Conservation (phyloP, 495 filamentous ascomycete species). For the Neurospora sublineolata region DNA sequence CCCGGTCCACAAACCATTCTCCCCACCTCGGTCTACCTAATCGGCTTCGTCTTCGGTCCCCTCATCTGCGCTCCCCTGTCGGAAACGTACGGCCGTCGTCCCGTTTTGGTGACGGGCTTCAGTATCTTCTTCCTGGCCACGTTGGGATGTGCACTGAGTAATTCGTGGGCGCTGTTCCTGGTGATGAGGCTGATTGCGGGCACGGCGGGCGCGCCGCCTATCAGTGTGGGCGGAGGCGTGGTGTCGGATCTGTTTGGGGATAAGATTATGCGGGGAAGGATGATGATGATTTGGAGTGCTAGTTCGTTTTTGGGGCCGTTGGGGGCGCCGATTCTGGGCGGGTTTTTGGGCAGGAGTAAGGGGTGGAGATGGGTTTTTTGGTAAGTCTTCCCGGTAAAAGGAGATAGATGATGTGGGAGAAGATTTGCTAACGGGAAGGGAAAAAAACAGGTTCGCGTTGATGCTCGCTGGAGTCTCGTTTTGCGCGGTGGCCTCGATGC, state of each 20-base stretch:
- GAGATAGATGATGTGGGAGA: too few species aligned
- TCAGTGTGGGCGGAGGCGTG: slow-evolving; percentile 71
- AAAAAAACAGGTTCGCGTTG: slow-evolving; percentile 17
- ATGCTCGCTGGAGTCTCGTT: slow-evolving; percentile 32
- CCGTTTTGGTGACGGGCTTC: slow-evolving; percentile 60
- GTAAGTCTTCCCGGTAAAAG: too few species aligned
- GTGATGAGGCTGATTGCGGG: slow-evolving; percentile 37
- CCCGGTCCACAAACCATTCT: slow-evolving; percentile 15
- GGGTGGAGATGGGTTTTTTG: slow-evolving; percentile 48
- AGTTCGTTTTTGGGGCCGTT: slow-evolving; percentile 30
- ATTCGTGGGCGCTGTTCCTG: slow-evolving; percentile 27
- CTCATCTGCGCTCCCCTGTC: slow-evolving; percentile 35
- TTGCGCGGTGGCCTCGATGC: slow-evolving; percentile 18
- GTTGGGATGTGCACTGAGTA: slow-evolving; percentile 63
- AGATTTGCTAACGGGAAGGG: neutral
- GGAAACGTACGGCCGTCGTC: slow-evolving; percentile 65
- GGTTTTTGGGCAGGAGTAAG: slow-evolving; percentile 14
- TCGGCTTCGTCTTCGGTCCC: slow-evolving; percentile 50
- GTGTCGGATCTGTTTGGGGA: slow-evolving; percentile 60
- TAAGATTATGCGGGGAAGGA: slow-evolving; percentile 13
- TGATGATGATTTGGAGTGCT: slow-evolving; percentile 21
- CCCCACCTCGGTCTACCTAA: slow-evolving; percentile 39
- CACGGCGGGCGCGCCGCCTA: slow-evolving; percentile 61
- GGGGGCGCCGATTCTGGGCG: slow-evolving; percentile 37
- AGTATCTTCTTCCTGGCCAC: slow-evolving; percentile 58